Evolutionary conservation across 768 basidiomycete genomes (phyloP).

Genomic region (Tephrocybe rancida): DNA sequence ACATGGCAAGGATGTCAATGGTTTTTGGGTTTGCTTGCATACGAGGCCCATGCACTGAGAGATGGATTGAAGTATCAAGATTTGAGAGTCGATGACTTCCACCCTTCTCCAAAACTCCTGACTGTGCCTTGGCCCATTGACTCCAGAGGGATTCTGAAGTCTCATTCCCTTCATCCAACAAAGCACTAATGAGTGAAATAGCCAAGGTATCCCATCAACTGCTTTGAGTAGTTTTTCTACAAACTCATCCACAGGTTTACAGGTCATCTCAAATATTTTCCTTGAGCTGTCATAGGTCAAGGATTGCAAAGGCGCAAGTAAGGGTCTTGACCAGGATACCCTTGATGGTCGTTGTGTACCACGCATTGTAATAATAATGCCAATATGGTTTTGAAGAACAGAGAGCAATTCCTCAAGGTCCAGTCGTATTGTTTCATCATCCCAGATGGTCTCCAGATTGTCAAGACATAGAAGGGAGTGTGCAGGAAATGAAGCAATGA

Average conservation of each 20-base stretch:
- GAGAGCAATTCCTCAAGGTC: constrained; percentile 2
- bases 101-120: constrained; percentile 18
- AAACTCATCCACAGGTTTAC: constrained; percentile 9
- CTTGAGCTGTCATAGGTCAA: neutral
- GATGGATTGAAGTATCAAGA: constrained; percentile 22
- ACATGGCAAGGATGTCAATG: constrained; percentile 15
- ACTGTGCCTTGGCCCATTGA: constrained; percentile 19
- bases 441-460: constrained; percentile 11
- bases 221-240: constrained; percentile 15
- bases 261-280: neutral
- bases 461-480: constrained; percentile 8
- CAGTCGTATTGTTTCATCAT: neutral
- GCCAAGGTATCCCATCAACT: no score
- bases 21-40: constrained; percentile 14
- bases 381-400: neutral
- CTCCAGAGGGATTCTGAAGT: constrained; percentile 19
- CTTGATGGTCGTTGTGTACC: constrained; percentile 7
- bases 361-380: no score
- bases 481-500: neutral
- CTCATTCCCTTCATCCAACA: constrained; percentile 17
- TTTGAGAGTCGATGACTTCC: constrained; percentile 20
- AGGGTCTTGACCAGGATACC: neutral
- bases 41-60: constrained; percentile 18
- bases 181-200: no score
- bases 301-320: no score